phyloP scores from a whole-genome alignment of 208 protist species.

The Leishmania guyanensis region DNA sequence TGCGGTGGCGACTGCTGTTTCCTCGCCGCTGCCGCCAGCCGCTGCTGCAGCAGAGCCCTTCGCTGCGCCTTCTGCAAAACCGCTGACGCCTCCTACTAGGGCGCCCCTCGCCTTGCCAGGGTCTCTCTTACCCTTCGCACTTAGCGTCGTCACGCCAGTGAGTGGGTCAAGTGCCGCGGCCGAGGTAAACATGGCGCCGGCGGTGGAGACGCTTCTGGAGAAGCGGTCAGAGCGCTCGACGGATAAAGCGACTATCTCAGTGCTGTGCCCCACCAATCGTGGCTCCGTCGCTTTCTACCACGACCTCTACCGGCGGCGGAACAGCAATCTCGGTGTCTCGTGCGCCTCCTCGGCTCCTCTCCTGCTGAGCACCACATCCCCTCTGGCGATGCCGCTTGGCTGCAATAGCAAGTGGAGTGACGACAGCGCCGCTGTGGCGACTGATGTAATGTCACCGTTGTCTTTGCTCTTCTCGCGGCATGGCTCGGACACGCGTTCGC shows the following conservation, averaged over 20 bases:
- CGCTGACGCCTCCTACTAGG: not conserved
- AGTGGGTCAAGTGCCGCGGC: not conserved
- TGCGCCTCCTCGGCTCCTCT: not conserved
- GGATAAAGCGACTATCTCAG: not conserved
- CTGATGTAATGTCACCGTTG: not conserved
- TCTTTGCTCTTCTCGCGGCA: not conserved
- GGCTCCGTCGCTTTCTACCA: not conserved
- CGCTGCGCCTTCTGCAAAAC: not conserved
- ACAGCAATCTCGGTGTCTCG: constrained; percentile 1
- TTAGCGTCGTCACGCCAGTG: not conserved
- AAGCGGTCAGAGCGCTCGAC: not conserved
- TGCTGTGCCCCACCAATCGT: not conserved
- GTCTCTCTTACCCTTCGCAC: not conserved
- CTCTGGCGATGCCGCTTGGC: not conserved
- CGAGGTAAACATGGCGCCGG: not conserved
- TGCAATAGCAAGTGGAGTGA: not conserved
- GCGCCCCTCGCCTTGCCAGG: not conserved
- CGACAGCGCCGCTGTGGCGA: not conserved
- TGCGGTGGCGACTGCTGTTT: not conserved
- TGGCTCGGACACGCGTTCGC: not conserved
- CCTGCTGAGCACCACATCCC: not conserved
- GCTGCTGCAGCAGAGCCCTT: not conserved
- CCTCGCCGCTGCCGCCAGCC: not conserved
- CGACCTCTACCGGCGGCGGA: not conserved
- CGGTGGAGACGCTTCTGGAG: not conserved